Percentiles rank a stretch among this genome's conserved stretches.
Evolutionary conservation across 768 basidiomycete species (phyloP).

Genomic region (Tulasnella sp.): DNA sequence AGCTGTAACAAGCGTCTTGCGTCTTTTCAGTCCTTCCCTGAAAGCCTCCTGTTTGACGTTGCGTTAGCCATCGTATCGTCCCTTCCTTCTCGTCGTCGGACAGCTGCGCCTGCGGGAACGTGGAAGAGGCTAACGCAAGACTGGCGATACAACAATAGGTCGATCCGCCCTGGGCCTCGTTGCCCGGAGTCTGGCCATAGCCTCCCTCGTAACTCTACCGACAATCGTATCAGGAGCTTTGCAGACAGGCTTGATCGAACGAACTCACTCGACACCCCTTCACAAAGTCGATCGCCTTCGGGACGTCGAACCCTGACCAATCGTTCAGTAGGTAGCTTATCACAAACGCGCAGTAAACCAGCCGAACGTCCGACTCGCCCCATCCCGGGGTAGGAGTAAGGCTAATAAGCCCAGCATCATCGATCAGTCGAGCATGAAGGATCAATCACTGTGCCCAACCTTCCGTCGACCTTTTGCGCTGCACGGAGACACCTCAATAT

Average conservation of each 20-base stretch:
- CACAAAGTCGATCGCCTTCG: constrained; percentile 52
- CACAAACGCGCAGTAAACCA: constrained; percentile 78
- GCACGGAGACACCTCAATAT: constrained; percentile 53
- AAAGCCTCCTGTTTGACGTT: constrained; percentile 77
- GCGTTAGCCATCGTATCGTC: constrained; percentile 67
- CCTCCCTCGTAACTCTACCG: constrained; percentile 87
- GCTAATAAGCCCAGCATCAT: constrained; percentile 20
- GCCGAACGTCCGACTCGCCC: constrained; percentile 65
- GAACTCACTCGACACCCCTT: constrained; percentile 54
- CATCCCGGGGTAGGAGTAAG: constrained; percentile 12
- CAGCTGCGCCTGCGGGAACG: constrained; percentile 23
- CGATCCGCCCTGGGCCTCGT: constrained; percentile 87
- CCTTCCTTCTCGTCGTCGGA: constrained; percentile 31
- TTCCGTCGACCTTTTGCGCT: constrained; percentile 74
- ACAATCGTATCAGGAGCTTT: background rate
- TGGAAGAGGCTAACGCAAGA: constrained; percentile 28
- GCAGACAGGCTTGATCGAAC: no score
- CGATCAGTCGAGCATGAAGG: background rate
- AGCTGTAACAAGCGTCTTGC: constrained; percentile 91
- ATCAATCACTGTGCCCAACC: constrained; percentile 34
- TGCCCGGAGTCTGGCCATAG: constrained; percentile 68
- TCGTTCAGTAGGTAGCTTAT: constrained; percentile 68
- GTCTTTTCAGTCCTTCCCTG: constrained; percentile 79
- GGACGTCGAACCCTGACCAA: constrained; percentile 61
- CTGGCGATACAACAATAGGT: constrained; percentile 87